These are phyloP conservation scores for Verbena officinalis DNA, from an alignment of 257 asterid genomes.

Conservation along the genomic window DNA sequence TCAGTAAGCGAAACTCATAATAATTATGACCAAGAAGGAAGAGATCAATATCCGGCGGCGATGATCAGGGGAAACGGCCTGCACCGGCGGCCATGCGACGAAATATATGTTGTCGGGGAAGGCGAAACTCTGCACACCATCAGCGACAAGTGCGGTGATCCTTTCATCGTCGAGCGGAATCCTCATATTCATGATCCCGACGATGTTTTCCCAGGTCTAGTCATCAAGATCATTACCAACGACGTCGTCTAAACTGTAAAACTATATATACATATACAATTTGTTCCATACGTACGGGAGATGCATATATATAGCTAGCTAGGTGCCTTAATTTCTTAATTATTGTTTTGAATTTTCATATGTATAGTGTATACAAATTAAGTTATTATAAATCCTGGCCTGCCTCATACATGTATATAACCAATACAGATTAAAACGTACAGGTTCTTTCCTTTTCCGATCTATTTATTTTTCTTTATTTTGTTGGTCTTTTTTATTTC, in stretches of 20 bases:
- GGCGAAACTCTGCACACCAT: slow-evolving; percentile 42
- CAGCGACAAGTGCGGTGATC: slow-evolving; percentile 39
- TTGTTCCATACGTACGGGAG: no score
- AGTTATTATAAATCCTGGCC: background rate
- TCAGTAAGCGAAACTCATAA: slow-evolving; percentile 20
- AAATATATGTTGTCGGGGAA: slow-evolving; percentile 41
- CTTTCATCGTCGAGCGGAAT: slow-evolving; percentile 38
- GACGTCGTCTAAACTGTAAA: background rate
- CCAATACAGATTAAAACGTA: no score
- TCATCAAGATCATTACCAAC: slow-evolving; percentile 29
- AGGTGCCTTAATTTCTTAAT: no score
- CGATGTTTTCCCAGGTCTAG: slow-evolving; percentile 45
- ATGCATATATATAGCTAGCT: slow-evolving; percentile 3
- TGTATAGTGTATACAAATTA: no score
- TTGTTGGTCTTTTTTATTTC: background rate
- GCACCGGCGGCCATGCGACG: slow-evolving; percentile 37
- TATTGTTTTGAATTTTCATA: background rate
- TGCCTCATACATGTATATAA: background rate
- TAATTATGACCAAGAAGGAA: slow-evolving; percentile 21
- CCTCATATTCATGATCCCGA: slow-evolving; percentile 45
- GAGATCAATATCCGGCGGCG: no score
- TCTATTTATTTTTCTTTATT: background rate
- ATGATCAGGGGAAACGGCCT: slow-evolving; percentile 14
- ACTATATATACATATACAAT: background rate
- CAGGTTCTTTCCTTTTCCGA: background rate